Evolutionary conservation across 1,284 basidiomycete genomes (phyloP), one percentile per base, ranked within the genome.

Genomic region (Moniliophthora roreri): DNA sequence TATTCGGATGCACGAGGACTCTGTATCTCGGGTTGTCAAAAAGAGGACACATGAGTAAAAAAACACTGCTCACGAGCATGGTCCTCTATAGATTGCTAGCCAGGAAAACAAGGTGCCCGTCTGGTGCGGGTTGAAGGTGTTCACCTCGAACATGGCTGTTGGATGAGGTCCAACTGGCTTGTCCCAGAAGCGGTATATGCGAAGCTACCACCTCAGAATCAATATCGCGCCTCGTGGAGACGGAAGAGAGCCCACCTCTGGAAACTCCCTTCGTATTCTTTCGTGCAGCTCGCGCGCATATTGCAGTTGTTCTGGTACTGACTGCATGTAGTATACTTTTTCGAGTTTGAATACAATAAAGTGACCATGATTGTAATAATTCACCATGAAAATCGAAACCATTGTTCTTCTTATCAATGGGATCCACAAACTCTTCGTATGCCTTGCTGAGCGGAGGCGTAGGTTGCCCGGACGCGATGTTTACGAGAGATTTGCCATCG

Each of bases 1-100:
- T 90, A 67, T 91, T 89, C 0, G 88, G 88, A 66, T 91, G 87
- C 55, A 90, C 72, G 10, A 89, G 72, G 5, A 89, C 86, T 18
- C 87, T 87, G 60, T 5, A 32, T 37, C 32, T 49, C 46, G 28
- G 51, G 24, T 26, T 54, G 48, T 41, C 18, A 23, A 18, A 23
- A 6, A 41, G 32, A 51, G 50, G 46, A 38, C 8, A 20, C 36
- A 26, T 20, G 26, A 9, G 28, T 26, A 8, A 18, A 16, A 36
- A 21, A n/a, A n/a, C n/a, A n/a, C n/a, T n/a, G n/a, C n/a, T 51
- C 62, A 85, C 84, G 83, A 84, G 69, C 80, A 82, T 0, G 84
- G 82, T 2, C 85, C 86, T 1, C 85, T 77, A 62, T 85, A 75
- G 10, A 85, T 80, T 2, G 76, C 77, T 2, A 88, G 72, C 78